Base-by-base conservation (phyloP, 83 land plant species). In the Picea abies region DNA sequence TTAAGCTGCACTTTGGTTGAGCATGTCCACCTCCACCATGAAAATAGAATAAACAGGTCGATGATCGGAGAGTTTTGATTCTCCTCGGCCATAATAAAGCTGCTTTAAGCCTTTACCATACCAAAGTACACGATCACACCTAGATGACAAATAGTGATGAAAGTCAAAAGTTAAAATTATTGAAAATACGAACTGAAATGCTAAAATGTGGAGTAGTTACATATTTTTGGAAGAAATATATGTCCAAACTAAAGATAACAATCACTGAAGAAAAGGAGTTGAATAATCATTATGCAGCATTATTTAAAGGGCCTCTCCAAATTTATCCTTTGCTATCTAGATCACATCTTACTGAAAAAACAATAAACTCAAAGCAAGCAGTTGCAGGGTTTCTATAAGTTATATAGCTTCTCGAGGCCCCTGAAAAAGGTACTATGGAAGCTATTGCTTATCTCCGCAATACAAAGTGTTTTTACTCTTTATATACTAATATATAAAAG, bases 101-200 rank as follows among this genome's bases (percentile, higher is more conserved):
- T 88, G 94, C 60, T 70, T 83, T 29, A 92, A 82, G 12, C 94
- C 92, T 49, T 82, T 78, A 26, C 94, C 94, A 76, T 84, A 73
- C 92, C 92, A 92, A 17, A 92, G 84, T 80, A 92, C 90, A 39
- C 92, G 83, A 71, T 90, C 94, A 75, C 94, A 92, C 94, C 94
- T 92, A 82, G 4, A 52, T 7, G 23, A n/a, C 23, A 49, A 76
- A 76, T 23, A 44, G 22, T n/a, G 15, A 41, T 22, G 16, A 47
- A 52, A 7, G 23, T 17, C 41, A 41, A 47, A 47, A 76, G 14
- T 15, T 16, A 9, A 52, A 49, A 63, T 26, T 49, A 47, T 16
- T 44, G 47, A 23, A 14, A 63, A 63, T 63, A 63, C 5, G 0
- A 10, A 16, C 17, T 23, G 4, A 37, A 22, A 76, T 44, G 16